Evolutionary conservation across 352 stramenopile species (phyloP).

Genomic region (Globisporangium nagaii): DNA sequence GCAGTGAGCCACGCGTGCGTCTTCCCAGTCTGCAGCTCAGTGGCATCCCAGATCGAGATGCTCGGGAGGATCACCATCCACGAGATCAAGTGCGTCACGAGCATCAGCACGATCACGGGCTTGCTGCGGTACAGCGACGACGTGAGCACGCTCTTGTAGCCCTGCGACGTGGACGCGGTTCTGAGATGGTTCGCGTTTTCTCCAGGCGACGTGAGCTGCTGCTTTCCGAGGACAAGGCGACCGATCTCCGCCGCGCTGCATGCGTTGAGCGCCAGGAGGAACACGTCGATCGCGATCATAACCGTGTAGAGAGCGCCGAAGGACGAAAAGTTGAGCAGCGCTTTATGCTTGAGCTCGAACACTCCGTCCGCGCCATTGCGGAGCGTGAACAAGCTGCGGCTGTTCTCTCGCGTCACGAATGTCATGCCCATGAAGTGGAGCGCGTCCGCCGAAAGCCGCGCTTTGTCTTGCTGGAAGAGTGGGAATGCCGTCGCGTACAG

Average conservation of each 20-base stretch:
- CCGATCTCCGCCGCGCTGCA: slow-evolving; percentile 29
- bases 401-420: slow-evolving; percentile 29
- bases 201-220: slow-evolving; percentile 13
- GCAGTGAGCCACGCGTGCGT: slow-evolving; percentile 31
- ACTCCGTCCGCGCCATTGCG: background rate
- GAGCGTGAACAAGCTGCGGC: slow-evolving; percentile 14
- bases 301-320: slow-evolving; percentile 40
- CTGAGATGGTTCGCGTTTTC: slow-evolving; percentile 11
- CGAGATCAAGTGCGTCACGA: slow-evolving; percentile 32
- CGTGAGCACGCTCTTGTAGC: slow-evolving; percentile 30
- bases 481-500: slow-evolving; percentile 7
- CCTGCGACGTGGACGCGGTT: slow-evolving; percentile 5
- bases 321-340: slow-evolving; percentile 33
- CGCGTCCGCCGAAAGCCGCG: slow-evolving; percentile 18
- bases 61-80: slow-evolving; percentile 47
- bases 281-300: slow-evolving; percentile 34
- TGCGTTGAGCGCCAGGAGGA: slow-evolving; percentile 25
- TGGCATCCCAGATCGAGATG: slow-evolving; percentile 21
- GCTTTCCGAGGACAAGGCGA: slow-evolving; percentile 16
- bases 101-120: slow-evolving; percentile 24
- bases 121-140: slow-evolving; percentile 32
- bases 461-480: slow-evolving; percentile 21
- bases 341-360: slow-evolving; percentile 21
- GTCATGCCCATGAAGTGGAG: slow-evolving; percentile 28
- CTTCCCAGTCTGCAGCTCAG: slow-evolving; percentile 13